A percentile compares a stretch with the other conserved stretches of the same genome.
These are phyloP conservation scores for Ephemerocybe angulata DNA, from an alignment of 768 basidiomycete genomes.

Conservation along the genomic window DNA sequence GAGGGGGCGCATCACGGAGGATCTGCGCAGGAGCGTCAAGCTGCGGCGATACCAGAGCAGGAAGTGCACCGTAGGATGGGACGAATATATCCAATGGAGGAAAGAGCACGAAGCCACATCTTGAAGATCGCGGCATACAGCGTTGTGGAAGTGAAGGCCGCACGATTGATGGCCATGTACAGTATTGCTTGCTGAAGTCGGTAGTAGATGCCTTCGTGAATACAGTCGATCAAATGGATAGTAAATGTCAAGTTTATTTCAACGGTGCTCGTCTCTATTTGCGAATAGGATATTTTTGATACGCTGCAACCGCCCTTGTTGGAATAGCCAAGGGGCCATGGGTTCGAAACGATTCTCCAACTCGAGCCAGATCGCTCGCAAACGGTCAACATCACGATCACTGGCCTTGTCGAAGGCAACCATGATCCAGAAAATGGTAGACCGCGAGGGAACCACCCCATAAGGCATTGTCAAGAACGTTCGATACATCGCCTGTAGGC, in stretches of 20 bases:
- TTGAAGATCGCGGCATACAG: not conserved
- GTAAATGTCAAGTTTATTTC: not conserved
- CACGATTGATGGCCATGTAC: not conserved
- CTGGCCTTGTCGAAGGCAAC: slow-evolving; percentile 62
- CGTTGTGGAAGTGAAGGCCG: not conserved
- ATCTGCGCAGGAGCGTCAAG: slow-evolving; percentile 68
- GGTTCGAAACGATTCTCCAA: slow-evolving; percentile 53
- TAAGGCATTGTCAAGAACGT: slow-evolving; percentile 58
- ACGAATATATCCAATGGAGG: slow-evolving; percentile 77
- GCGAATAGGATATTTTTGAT: slow-evolving; percentile 3
- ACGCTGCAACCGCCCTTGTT: slow-evolving; percentile 3
- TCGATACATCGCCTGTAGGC: slow-evolving; percentile 55
- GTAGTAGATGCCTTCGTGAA: not conserved
- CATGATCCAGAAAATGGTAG: slow-evolving; percentile 64
- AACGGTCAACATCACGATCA: slow-evolving; percentile 40
- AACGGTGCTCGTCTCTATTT: not conserved
- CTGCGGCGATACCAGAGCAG: slow-evolving; percentile 82
- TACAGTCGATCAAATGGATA: not conserved
- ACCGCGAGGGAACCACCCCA: slow-evolving; percentile 38
- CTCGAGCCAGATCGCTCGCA: slow-evolving; percentile 55
- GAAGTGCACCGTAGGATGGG: slow-evolving; percentile 64
- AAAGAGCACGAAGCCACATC: slow-evolving; percentile 28
- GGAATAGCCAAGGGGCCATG: slow-evolving; percentile 15
- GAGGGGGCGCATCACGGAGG: slow-evolving; percentile 78
- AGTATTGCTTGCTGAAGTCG: not conserved